phyloP scores from a whole-genome alignment of 768 basidiomycete genomes.

The Paxillus ammoniavirescens region DNA sequence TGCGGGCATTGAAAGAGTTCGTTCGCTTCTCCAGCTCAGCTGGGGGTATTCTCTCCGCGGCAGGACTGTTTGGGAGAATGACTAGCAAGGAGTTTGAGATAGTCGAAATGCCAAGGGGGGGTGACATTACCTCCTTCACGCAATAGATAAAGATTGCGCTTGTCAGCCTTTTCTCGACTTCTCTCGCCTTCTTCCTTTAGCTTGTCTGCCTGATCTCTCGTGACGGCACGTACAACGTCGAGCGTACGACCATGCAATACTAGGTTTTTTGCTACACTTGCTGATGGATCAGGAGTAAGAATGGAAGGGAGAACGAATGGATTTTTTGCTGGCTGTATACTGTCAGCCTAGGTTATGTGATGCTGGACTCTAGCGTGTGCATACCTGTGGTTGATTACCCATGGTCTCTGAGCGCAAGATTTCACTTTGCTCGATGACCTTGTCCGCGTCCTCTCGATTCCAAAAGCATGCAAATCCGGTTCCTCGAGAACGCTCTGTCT shows the following conservation, averaged over 20 bases:
- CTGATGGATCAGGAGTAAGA: slow-evolving; percentile 91
- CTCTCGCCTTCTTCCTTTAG: slow-evolving; percentile 88
- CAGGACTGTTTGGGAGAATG: slow-evolving; percentile 84
- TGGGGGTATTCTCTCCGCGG: slow-evolving; percentile 64
- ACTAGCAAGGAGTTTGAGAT: slow-evolving; percentile 46
- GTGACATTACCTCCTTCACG: slow-evolving; percentile 83
- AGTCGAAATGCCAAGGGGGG: background rate
- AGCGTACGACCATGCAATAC: slow-evolving; percentile 92
- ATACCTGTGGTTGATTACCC: slow-evolving; percentile 35
- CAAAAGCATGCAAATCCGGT: slow-evolving; percentile 98
- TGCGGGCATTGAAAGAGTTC: slow-evolving; percentile 81
- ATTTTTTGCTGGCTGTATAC: slow-evolving; percentile 62
- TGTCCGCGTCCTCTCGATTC: slow-evolving; percentile 88
- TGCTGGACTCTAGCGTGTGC: slow-evolving; percentile 21
- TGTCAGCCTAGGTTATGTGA: background rate
- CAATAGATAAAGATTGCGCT: slow-evolving; percentile 92
- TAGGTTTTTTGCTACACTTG: slow-evolving; percentile 74
- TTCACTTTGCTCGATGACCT: slow-evolving; percentile 79
- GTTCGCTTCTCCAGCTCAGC: slow-evolving; percentile 86
- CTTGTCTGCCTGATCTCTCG: slow-evolving; percentile 82
- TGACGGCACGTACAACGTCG: slow-evolving; percentile 88
- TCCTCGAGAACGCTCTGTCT: slow-evolving; percentile 84
- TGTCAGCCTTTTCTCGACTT: slow-evolving; percentile 85
- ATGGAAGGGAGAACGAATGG: slow-evolving; percentile 88
- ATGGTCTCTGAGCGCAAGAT: slow-evolving; percentile 63